phyloP scores from a whole-genome alignment of 1,139 yeast genomes.

The Debaryomyces robertsiae region DNA sequence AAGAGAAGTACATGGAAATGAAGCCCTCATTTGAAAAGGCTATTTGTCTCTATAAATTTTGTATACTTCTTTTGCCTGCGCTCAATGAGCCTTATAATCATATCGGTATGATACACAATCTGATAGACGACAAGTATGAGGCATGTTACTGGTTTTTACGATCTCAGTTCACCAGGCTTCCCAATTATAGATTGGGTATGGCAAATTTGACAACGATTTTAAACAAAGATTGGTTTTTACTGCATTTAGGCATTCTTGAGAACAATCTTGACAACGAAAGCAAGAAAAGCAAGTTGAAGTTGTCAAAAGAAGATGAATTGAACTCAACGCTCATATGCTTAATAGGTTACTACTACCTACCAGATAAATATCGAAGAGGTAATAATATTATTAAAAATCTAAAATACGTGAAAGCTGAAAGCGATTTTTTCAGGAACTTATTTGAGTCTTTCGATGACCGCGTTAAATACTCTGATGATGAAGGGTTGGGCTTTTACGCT shows the following conservation, averaged over 20 bases:
- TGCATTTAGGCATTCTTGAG: slow-evolving; percentile 23
- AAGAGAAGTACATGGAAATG: slow-evolving; percentile 27
- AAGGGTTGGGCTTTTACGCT: slow-evolving; percentile 19
- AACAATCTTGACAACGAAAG: slow-evolving; percentile 18
- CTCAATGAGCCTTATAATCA: slow-evolving; percentile 69
- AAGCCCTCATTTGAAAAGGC: slow-evolving; percentile 34
- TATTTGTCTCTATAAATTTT: slow-evolving; percentile 50
- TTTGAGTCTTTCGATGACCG: slow-evolving; percentile 15
- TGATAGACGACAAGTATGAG: slow-evolving; percentile 34
- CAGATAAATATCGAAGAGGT: slow-evolving; percentile 27
- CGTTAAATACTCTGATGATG: slow-evolving; percentile 11
- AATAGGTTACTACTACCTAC: slow-evolving; percentile 32
- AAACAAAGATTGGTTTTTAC: slow-evolving; percentile 34
- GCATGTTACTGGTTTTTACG: slow-evolving; percentile 56
- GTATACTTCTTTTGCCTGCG: slow-evolving; percentile 61
- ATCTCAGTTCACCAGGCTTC: slow-evolving; percentile 56
- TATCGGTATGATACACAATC: slow-evolving; percentile 58
- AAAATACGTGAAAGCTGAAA: slow-evolving; percentile 29
- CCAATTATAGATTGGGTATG: slow-evolving; percentile 47
- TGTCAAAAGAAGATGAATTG: slow-evolving; percentile 19
- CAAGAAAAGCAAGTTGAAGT: slow-evolving; percentile 10
- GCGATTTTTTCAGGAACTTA: slow-evolving; percentile 23
- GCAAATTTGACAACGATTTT: slow-evolving; percentile 39
- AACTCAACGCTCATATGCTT: slow-evolving; percentile 30
- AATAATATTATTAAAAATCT: slow-evolving; percentile 29